Evolutionary conservation across 2,329 filamentous ascomycete species (phyloP), one percentile per base, ranked within the genome.

Genomic region (Coniochaeta ligniaria): DNA sequence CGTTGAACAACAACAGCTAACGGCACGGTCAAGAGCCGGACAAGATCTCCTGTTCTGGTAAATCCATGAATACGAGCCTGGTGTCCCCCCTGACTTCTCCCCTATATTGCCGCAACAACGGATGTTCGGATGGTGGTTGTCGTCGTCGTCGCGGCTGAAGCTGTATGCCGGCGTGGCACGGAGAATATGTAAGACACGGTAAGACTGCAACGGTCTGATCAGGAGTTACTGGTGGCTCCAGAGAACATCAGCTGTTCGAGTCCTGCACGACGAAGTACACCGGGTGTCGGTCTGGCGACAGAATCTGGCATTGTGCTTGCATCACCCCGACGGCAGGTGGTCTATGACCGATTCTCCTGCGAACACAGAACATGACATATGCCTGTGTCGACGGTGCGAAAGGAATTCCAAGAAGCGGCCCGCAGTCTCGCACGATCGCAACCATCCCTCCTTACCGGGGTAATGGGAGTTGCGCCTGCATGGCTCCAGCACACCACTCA

Each of bases 121-220:
- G 47, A 52, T 22, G 3, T 31, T 20, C 22, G 26, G 14, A 12
- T 28, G 12, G 17, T 5, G 3, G 12, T 26, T n/a, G 6, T 12
- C 47, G 6, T 12, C 47, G 47, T 3, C 11, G 14, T 52, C 26
- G 47, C 6, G 7, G 47, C 31, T 5, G 24, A 52, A 7, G 47
- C 47, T 16, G 22, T 17, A 52, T 52, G 47, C 47, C 47, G 47
- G 47, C 24, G 47, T 52, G 47, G 5, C 31, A 57, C 54, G 54
- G 54, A 57, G 54, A 38, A 36, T 57, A 57, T n/a, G 54, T 57
- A 24, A 57, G 54, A 57, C 54, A 57, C 31, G 20, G 54, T 57
- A 6, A 36, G 28, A 57, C 54, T 24, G 31, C 54, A 57, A 57
- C 33, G 12, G 8, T 57, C 54, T 52, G 22, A 28, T 22, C 47